Percentiles rank a stretch among this genome's conserved stretches.
These are phyloP conservation scores for Phytophthora chlamydospora DNA, from an alignment of 352 stramenopile species.

Conservation along the genomic window DNA sequence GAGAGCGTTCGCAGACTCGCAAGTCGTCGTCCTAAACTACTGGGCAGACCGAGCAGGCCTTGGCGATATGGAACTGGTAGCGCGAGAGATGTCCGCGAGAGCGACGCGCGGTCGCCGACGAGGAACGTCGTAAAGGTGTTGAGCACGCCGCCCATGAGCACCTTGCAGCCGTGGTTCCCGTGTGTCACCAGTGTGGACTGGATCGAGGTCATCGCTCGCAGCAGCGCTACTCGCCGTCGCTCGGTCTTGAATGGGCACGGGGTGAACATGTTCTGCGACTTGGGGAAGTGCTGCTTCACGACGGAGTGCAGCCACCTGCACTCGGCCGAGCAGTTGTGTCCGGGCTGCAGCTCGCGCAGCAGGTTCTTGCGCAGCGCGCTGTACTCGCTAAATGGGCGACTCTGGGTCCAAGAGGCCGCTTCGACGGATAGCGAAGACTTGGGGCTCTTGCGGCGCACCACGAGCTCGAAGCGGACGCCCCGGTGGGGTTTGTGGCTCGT, in stretches of 20 bases:
- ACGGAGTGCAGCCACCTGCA: conserved; percentile 52
- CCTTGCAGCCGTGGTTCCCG: conserved; percentile 43
- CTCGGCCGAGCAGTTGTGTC: conserved; percentile 47
- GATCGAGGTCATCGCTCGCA: conserved; percentile 39
- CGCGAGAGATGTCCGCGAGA: conserved; percentile 18
- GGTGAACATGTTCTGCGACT: conserved; percentile 26
- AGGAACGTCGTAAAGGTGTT: conserved; percentile 38
- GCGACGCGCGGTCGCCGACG: conserved; percentile 16
- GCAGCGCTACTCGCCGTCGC: conserved; percentile 27
- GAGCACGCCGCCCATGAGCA: conserved; percentile 43
- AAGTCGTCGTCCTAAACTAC: conserved; percentile 25
- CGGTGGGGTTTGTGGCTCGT: conserved; percentile 22
- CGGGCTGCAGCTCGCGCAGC: conserved; percentile 36
- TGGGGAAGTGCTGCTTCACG: conserved; percentile 55
- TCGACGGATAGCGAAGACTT: conserved; percentile 15
- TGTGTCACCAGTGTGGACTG: conserved; percentile 44
- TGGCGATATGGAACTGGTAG: conserved; percentile 14
- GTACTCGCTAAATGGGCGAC: conserved; percentile 38
- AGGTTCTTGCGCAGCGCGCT: conserved; percentile 42
- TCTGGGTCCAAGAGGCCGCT: conserved; percentile 32
- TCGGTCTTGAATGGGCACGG: conserved; percentile 25
- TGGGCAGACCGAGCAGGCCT: conserved; percentile 10
- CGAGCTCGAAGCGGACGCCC: conserved; percentile 27
- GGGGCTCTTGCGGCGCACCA: conserved; percentile 16
- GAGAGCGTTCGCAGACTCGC: conserved; percentile 24